Conservation (phyloP, 345 rosid species). For the Brassica incana region DNA sequence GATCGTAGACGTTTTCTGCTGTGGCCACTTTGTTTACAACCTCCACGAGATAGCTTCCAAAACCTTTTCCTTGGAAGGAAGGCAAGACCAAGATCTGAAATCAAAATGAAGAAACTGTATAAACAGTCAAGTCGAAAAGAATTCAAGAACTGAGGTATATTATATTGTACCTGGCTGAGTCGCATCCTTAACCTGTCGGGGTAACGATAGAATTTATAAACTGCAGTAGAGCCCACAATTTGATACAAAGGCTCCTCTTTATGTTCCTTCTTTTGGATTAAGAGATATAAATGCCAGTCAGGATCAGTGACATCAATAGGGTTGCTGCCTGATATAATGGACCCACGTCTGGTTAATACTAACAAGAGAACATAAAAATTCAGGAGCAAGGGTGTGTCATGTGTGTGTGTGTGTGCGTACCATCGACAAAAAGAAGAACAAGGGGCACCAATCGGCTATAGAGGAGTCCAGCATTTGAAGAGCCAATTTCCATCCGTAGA, state of each 20-base stretch:
- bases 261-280: slow-evolving; percentile 56
- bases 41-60: slow-evolving; percentile 71
- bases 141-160: not conserved
- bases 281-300: slow-evolving; percentile 83
- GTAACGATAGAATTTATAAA: slow-evolving; percentile 78
- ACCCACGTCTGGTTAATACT: not conserved
- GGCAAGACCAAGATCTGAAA: slow-evolving; percentile 85
- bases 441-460: slow-evolving; percentile 88
- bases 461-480: slow-evolving; percentile 69
- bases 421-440: slow-evolving; percentile 93
- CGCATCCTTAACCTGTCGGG: slow-evolving; percentile 77
- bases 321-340: slow-evolving; percentile 72
- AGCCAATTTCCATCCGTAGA: slow-evolving; percentile 64
- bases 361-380: not conserved
- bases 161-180: slow-evolving; percentile 72
- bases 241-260: slow-evolving; percentile 45
- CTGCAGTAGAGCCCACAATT: slow-evolving; percentile 73
- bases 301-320: slow-evolving; percentile 93
- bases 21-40: slow-evolving; percentile 65
- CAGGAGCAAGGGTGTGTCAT: not conserved
- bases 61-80: slow-evolving; percentile 76
- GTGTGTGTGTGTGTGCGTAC: slow-evolving; percentile 49
- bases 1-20: slow-evolving; percentile 71
- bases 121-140: not conserved
- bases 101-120: slow-evolving; percentile 8